Percentiles rank a stretch among this genome's conserved stretches.
Evolutionary conservation across 495 filamentous ascomycete species (phyloP).

Genomic region (Neurospora tetrasperma): DNA sequence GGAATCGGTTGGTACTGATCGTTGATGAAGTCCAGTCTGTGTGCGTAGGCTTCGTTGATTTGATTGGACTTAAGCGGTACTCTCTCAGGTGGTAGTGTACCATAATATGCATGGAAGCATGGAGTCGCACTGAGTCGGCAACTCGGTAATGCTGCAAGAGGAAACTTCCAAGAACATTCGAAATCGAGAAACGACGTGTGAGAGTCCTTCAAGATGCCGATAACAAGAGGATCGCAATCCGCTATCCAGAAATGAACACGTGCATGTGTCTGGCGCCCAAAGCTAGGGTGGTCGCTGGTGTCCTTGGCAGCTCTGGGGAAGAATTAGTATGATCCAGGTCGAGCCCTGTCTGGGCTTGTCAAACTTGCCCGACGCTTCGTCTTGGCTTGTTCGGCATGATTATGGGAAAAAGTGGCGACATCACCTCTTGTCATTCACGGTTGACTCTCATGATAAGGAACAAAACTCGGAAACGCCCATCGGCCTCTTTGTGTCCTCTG

Average conservation of each 20-base stretch:
- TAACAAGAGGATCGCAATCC: neutral
- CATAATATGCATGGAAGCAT: neutral
- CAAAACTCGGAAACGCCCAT: neutral
- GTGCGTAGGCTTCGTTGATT: too few relatives aligned
- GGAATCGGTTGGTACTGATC: neutral
- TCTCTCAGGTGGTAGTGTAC: neutral
- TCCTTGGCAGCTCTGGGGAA: neutral
- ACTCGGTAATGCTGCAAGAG: neutral
- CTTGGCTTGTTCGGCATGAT: neutral
- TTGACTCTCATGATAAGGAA: neutral
- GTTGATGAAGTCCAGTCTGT: neutral
- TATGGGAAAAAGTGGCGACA: neutral
- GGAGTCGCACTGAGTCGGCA: neutral
- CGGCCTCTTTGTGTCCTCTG: neutral
- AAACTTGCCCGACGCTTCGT: neutral
- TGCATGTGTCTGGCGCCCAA: neutral
- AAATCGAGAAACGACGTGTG: neutral
- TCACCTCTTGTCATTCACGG: neutral
- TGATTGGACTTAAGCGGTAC: neutral
- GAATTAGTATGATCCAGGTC: neutral
- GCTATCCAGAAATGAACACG: neutral
- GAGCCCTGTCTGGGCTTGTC: neutral
- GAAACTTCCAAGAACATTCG: neutral
- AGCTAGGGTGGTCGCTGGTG: neutral
- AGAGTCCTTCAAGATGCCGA: neutral